Percentiles rank a stretch among this genome's conserved stretches.
These are phyloP conservation scores for Grammothele lineata DNA, from an alignment of 768 basidiomycete genomes.

Conservation along the genomic window DNA sequence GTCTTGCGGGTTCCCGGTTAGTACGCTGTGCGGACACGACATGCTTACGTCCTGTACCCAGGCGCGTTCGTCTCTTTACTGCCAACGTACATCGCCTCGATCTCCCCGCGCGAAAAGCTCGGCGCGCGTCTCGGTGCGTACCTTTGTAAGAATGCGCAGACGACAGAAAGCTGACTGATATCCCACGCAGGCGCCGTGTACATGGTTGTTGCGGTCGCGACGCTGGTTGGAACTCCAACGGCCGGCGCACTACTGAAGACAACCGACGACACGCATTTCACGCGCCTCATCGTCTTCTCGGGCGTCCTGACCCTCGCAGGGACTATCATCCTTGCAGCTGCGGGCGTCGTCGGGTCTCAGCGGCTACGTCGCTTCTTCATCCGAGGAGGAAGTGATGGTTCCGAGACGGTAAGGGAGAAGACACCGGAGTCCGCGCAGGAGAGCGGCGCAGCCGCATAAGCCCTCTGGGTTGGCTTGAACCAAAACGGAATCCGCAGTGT, in stretches of 20 bases:
- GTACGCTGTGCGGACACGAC: no score
- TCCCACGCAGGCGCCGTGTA: slow-evolving; percentile 25
- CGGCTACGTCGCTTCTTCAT: not conserved
- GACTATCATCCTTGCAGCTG: slow-evolving; percentile 3
- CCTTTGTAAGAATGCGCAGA: not conserved
- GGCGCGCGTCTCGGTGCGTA: slow-evolving; percentile 29
- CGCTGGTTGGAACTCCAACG: slow-evolving; percentile 30
- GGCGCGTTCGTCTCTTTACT: slow-evolving; percentile 28
- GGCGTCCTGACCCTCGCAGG: slow-evolving; percentile 23
- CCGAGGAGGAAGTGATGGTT: not conserved
- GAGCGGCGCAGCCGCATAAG: no score
- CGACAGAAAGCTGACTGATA: not conserved
- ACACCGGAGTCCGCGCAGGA: no score
- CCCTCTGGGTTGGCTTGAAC: no score
- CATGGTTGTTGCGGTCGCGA: slow-evolving; percentile 26
- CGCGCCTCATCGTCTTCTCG: slow-evolving; percentile 27
- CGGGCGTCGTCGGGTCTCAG: slow-evolving; percentile 1
- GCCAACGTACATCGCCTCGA: slow-evolving; percentile 28
- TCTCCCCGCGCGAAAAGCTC: slow-evolving; percentile 25
- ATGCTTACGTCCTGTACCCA: not conserved
- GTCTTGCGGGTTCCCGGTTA: not conserved
- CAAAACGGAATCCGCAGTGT: no score
- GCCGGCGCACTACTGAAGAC: slow-evolving; percentile 28
- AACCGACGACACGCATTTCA: slow-evolving; percentile 22
- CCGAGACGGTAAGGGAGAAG: not conserved